Evolutionary conservation across 257 asterid genomes (phyloP).

Genomic region (Nicotiana attenuata): DNA sequence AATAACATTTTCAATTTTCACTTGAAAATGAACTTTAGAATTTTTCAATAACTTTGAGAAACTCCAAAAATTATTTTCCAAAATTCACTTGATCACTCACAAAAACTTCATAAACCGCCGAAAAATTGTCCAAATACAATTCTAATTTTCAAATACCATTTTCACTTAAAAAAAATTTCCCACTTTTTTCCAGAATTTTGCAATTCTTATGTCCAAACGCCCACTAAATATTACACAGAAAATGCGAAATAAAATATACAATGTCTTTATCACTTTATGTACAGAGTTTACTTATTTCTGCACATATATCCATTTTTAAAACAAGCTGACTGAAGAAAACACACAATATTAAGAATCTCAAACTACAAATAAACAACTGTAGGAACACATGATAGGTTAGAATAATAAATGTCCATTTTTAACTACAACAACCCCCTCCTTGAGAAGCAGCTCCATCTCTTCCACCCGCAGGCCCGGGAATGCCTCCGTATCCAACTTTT

Average conservation of each 20-base stretch:
- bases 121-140: too few relatives aligned
- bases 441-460: conserved; percentile 69
- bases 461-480: conserved; percentile 73
- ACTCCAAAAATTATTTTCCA: too few relatives aligned
- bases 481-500: conserved; percentile 82
- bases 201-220: too few relatives aligned
- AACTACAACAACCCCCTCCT: conserved; percentile 90
- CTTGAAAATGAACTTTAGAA: too few relatives aligned
- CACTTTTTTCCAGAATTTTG: too few relatives aligned
- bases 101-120: too few relatives aligned
- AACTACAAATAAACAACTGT: conserved; percentile 13
- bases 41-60: too few relatives aligned
- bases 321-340: conserved; percentile 1
- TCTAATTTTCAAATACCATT: too few relatives aligned
- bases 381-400: background rate
- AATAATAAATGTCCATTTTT: conserved; percentile 14
- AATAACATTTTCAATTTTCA: too few relatives aligned
- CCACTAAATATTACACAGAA: background rate
- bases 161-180: too few relatives aligned
- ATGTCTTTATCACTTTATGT: background rate
- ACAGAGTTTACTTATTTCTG: conserved; percentile 2
- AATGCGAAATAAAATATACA: background rate
- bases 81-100: too few relatives aligned
- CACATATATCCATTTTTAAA: conserved; percentile 9
- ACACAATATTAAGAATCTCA: background rate